A percentile compares a stretch with the other conserved stretches of the same genome.
These are phyloP conservation scores for Penicillium sp. DNA, from an alignment of 2,329 filamentous ascomycete genomes.

Conservation along the genomic window DNA sequence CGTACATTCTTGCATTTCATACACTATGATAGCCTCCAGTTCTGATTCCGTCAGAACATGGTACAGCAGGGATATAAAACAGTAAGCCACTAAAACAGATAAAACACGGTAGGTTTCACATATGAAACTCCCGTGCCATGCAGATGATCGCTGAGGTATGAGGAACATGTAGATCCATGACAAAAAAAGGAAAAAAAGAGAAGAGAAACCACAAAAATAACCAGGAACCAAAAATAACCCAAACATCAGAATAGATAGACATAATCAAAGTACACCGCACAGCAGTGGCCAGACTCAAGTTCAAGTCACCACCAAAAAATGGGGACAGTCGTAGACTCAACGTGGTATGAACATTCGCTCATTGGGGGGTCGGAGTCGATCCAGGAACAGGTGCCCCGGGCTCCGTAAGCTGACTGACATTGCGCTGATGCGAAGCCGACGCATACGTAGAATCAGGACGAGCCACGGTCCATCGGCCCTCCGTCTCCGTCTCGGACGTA, in stretches of 20 bases:
- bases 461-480: conserved; percentile 16
- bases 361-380: conserved; percentile 5
- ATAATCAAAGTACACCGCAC: conserved; percentile 11
- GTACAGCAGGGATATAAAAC: conserved; percentile 20
- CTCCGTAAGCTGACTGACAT: conserved; percentile 18
- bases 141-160: conserved; percentile 8
- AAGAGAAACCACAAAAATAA: neutral
- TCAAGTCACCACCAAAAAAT: neutral
- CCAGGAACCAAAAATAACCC: neutral
- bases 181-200: neutral
- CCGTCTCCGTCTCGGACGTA: conserved; percentile 20
- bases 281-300: conserved; percentile 8
- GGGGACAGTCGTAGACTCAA: neutral
- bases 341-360: neutral
- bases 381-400: conserved; percentile 6
- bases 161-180: conserved; percentile 1
- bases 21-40: neutral
- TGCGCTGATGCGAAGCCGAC: conserved; percentile 17
- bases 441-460: conserved; percentile 15
- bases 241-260: neutral
- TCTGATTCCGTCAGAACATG: conserved; percentile 7
- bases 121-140: conserved; percentile 2
- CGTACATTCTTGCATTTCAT: neutral
- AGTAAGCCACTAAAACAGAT: conserved; percentile 8
- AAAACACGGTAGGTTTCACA: neutral